A percentile compares a stretch with the other conserved stretches of the same genome.
phyloP scores from a whole-genome alignment of 1,284 basidiomycete genomes.

The Phellinidium pouzarii region DNA sequence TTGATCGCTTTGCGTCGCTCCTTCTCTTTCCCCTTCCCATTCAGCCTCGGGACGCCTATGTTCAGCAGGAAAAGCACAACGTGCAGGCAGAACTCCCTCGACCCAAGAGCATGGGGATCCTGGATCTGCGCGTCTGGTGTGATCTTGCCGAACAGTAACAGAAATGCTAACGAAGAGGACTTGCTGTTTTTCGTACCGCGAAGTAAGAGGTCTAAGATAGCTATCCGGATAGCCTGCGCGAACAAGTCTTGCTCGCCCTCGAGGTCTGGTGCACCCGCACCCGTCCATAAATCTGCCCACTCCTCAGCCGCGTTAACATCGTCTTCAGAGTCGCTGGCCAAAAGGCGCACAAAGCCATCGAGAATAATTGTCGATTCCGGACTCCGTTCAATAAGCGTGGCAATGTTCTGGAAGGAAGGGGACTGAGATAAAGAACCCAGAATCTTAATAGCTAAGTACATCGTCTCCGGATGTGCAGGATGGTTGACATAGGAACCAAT shows the following conservation, averaged over 20 bases:
- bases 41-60: conserved; percentile 54
- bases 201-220: conserved; percentile 83
- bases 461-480: conserved; percentile 65
- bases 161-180: conserved; percentile 87
- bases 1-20: conserved; percentile 29
- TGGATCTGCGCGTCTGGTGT: conserved; percentile 54
- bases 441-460: conserved; percentile 77
- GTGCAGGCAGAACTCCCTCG: conserved; percentile 71
- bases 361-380: conserved; percentile 83
- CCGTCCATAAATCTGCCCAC: conserved; percentile 54
- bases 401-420: conserved; percentile 58
- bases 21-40: conserved; percentile 39
- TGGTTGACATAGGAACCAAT: conserved; percentile 80
- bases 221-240: conserved; percentile 66
- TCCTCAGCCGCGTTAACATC: conserved; percentile 54
- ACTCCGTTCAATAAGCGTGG: conserved; percentile 77
- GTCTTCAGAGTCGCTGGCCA: conserved; percentile 59
- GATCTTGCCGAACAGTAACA: conserved; percentile 72
- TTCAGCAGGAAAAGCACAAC: conserved; percentile 76
- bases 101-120: conserved; percentile 68
- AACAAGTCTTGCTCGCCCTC: conserved; percentile 41
- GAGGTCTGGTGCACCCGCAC: conserved; percentile 59
- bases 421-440: conserved; percentile 62
- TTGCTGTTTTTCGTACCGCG: conserved; percentile 64
- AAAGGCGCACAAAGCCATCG: conserved; percentile 67